A percentile compares a stretch with the other conserved stretches of the same genome.
phyloP scores from a whole-genome alignment of 345 rosid species.

The Camelina neglecta region DNA sequence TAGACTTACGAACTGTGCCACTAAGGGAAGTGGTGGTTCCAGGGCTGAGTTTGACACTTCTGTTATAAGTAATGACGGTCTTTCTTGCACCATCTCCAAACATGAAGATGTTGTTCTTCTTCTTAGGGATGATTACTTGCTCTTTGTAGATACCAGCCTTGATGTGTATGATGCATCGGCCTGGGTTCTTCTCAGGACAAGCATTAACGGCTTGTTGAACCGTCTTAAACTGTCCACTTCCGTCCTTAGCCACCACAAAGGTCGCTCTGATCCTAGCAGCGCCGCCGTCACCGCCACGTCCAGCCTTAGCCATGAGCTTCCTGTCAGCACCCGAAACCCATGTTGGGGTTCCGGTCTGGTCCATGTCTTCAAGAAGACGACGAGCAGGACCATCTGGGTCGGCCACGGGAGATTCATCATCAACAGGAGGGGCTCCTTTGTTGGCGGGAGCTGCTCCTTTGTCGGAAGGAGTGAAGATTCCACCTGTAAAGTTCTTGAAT shows the following conservation, averaged over 20 bases:
- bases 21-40: constrained; percentile 58
- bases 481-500: constrained; percentile 39
- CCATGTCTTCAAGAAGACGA: constrained; percentile 50
- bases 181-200: constrained; percentile 47
- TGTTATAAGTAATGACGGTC: constrained; percentile 63
- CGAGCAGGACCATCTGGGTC: constrained; percentile 53
- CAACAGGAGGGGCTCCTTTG: constrained; percentile 25
- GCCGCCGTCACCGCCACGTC: constrained; percentile 33
- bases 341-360: constrained; percentile 50
- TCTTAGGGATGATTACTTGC: constrained; percentile 50
- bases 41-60: constrained; percentile 45
- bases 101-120: constrained; percentile 59
- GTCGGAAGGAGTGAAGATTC: constrained; percentile 30
- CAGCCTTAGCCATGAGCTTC: constrained; percentile 54
- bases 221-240: constrained; percentile 68
- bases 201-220: constrained; percentile 57
- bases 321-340: constrained; percentile 73
- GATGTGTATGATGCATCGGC: constrained; percentile 62
- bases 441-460: constrained; percentile 26
- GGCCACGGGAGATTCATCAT: constrained; percentile 28
- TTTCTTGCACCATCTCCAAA: constrained; percentile 77
- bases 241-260: constrained; percentile 78
- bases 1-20: constrained; percentile 54
- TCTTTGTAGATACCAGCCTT: constrained; percentile 71
- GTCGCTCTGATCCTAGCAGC: constrained; percentile 48